Evolutionary conservation across 495 filamentous ascomycete species (phyloP).

Genomic region (Hypoxylon fuscum): DNA sequence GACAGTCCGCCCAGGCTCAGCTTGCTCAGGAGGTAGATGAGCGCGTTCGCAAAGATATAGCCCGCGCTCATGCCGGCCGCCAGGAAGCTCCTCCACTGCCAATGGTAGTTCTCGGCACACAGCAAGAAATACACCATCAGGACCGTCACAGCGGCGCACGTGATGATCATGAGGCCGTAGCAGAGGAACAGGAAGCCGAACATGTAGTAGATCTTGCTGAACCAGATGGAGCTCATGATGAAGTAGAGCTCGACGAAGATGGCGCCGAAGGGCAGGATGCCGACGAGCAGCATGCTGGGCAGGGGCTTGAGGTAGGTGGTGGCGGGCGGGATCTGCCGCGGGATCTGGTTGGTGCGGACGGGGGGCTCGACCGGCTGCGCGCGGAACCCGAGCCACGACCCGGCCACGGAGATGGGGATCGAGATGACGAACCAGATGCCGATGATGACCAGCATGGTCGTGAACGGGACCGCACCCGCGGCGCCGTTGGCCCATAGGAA

Average conservation of each 20-base stretch:
- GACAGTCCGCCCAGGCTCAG: conserved; percentile 85
- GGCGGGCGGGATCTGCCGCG: conserved; percentile 89
- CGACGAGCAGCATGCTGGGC: conserved; percentile 87
- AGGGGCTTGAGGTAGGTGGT: conserved; percentile 82
- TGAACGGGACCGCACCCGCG: conserved; percentile 93
- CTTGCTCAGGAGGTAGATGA: conserved; percentile 88
- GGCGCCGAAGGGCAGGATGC: conserved; percentile 90
- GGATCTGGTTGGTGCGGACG: conserved; percentile 96
- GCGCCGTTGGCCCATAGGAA: conserved; percentile 93
- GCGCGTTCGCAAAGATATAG: conserved; percentile 88
- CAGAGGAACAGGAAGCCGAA: conserved; percentile 98
- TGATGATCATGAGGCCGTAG: conserved; percentile 97
- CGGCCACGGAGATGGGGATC: conserved; percentile 86
- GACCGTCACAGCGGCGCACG: conserved; percentile 88
- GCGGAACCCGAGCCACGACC: conserved; percentile 91
- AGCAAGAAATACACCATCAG: conserved; percentile 94
- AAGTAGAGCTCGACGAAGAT: conserved; percentile 99
- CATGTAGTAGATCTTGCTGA: conserved; percentile 99
- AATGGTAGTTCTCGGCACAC: conserved; percentile 96
- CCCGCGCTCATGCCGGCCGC: conserved; percentile 85
- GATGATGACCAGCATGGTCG: conserved; percentile 92
- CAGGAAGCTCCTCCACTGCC: conserved; percentile 95
- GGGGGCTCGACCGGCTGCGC: conserved; percentile 73
- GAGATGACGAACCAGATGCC: conserved; percentile 97
- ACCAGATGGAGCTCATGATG: conserved; percentile 98